A percentile compares a stretch with the other conserved stretches of the same genome.
phyloP scores from a whole-genome alignment of 1,284 basidiomycete genomes.

The Anthracocystis walkeri region DNA sequence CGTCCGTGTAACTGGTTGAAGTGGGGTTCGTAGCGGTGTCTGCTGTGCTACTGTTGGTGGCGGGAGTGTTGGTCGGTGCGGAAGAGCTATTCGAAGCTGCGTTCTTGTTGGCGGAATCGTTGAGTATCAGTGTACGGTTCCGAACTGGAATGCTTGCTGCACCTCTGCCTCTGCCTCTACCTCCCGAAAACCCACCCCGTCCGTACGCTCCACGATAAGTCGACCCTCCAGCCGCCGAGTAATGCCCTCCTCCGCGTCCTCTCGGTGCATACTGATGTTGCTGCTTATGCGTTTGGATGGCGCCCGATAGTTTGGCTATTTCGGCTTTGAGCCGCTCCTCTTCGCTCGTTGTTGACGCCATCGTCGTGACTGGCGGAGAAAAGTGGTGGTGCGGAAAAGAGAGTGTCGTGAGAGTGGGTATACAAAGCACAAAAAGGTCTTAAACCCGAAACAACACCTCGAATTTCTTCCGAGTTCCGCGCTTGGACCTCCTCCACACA shows the following conservation, averaged over 20 bases:
- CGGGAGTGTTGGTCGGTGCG: background rate
- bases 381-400: background rate
- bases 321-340: constrained; percentile 61
- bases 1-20: constrained; percentile 13
- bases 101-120: constrained; percentile 20
- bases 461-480: constrained; percentile 21
- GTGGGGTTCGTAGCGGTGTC: background rate
- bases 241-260: constrained; percentile 18
- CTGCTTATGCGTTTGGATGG: constrained; percentile 56
- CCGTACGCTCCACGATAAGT: constrained; percentile 24
- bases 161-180: constrained; percentile 38
- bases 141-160: constrained; percentile 25
- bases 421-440: constrained; percentile 17
- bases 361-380: background rate
- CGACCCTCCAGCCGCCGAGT: constrained; percentile 3
- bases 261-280: constrained; percentile 25
- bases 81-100: too few relatives aligned
- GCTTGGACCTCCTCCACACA: constrained; percentile 22
- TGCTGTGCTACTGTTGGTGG: background rate
- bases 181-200: constrained; percentile 20
- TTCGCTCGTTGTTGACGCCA: constrained; percentile 36
- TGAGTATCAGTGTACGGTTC: constrained; percentile 52
- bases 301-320: constrained; percentile 63
- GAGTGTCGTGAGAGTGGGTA: constrained; percentile 1
- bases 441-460: background rate